phyloP scores from a whole-genome alignment of 176 grass and related monocot species.

The Avena eriantha region DNA sequence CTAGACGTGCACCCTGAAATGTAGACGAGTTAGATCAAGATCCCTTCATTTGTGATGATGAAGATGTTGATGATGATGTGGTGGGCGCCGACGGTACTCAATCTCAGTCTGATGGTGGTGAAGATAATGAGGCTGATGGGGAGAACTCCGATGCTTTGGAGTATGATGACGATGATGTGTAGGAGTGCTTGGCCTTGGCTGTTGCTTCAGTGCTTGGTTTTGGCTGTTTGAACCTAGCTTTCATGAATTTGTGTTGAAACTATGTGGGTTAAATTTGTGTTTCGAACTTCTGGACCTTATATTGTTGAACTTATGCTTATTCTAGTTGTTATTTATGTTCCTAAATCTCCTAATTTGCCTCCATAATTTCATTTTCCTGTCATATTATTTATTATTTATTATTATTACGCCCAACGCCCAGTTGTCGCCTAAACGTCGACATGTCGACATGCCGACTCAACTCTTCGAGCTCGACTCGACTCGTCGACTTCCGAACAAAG shows the following conservation, averaged over 20 bases:
- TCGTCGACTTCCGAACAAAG: no score
- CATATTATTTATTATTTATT: neutral
- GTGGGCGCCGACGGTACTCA: neutral
- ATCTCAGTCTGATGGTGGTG: neutral
- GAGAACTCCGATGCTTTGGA: neutral
- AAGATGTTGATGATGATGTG: neutral
- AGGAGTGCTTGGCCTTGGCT: neutral
- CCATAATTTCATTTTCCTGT: neutral
- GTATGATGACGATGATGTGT: neutral
- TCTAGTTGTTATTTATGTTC: no score
- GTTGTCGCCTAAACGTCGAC: neutral
- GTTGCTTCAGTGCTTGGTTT: neutral
- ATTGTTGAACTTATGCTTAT: no score
- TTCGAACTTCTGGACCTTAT: no score
- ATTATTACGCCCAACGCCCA: neutral
- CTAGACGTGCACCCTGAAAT: neutral
- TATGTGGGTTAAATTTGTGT: no score
- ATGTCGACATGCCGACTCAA: neutral
- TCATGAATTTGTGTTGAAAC: no score
- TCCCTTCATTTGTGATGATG: neutral
- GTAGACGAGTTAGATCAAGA: neutral
- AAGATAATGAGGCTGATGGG: neutral
- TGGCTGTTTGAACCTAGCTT: neutral
- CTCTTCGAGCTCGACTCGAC: no score
- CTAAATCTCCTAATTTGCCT: no score